A percentile compares a stretch with the other conserved stretches of the same genome.
Conservation (phyloP, 192 early-diverging fungal genomes). For the Dimargaris verticillata region DNA sequence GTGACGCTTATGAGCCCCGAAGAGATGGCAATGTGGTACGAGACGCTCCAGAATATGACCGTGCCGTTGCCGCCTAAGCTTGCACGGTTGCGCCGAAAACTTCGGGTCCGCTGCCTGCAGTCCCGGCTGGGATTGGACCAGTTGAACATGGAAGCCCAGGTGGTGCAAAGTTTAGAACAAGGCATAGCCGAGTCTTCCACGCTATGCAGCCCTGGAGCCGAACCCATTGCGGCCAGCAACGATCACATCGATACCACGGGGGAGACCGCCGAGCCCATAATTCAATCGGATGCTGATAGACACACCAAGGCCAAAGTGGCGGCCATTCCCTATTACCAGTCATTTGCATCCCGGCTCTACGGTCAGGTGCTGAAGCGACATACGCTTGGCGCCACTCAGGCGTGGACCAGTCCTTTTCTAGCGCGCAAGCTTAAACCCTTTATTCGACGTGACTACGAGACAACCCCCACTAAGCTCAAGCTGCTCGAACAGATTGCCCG, state of each 20-base stretch:
- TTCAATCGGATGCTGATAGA: neutral
- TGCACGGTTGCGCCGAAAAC: constrained; percentile 20
- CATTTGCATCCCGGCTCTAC: constrained; percentile 57
- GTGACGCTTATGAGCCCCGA: constrained; percentile 21
- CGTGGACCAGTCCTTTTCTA: constrained; percentile 49
- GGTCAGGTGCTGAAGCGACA: constrained; percentile 35
- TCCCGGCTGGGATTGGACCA: constrained; percentile 37
- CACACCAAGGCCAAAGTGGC: constrained; percentile 21
- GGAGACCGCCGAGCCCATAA: neutral
- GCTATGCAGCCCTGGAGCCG: neutral
- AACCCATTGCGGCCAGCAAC: neutral
- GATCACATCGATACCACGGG: neutral
- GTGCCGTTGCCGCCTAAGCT: constrained; percentile 10
- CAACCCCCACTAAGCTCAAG: constrained; percentile 16
- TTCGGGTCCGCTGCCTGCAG: constrained; percentile 39
- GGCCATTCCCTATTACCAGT: constrained; percentile 44
- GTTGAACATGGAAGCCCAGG: constrained; percentile 47
- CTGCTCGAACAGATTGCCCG: constrained; percentile 1
- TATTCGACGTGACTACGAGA: constrained; percentile 58
- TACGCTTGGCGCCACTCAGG: constrained; percentile 36
- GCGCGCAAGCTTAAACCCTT: constrained; percentile 61
- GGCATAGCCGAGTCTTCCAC: neutral
- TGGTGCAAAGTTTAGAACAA: constrained; percentile 13
- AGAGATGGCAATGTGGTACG: constrained; percentile 42
- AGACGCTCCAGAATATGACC: constrained; percentile 15